Conservation (phyloP, 768 basidiomycete species). For the Mycena indigotica region DNA sequence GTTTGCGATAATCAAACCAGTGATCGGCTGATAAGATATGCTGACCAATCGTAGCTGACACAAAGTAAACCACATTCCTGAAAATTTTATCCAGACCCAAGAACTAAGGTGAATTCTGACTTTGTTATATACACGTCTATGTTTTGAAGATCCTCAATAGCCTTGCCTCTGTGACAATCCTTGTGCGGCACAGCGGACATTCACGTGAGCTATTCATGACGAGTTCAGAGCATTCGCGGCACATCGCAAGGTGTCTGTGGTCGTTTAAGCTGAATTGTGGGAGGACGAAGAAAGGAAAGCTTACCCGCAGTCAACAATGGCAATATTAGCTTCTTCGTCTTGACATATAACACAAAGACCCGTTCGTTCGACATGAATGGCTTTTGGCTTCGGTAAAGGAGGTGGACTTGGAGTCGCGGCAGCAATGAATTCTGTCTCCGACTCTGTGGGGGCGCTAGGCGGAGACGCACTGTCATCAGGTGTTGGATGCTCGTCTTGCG, state of each 20-base stretch:
- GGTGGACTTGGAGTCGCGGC: constrained; percentile 29
- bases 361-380: constrained; percentile 56
- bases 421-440: background rate
- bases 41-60: no score
- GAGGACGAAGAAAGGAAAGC: constrained; percentile 29
- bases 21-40: no score
- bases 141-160: constrained; percentile 75
- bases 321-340: constrained; percentile 92
- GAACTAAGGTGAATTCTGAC: background rate
- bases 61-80: no score
- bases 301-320: constrained; percentile 92
- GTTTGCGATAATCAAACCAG: no score
- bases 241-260: constrained; percentile 78
- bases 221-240: constrained; percentile 74
- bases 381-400: constrained; percentile 41
- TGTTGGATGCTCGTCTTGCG: constrained; percentile 16
- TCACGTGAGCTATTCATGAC: constrained; percentile 80
- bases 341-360: constrained; percentile 92
- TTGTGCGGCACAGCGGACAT: constrained; percentile 88
- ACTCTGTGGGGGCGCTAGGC: background rate
- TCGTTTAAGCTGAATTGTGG: constrained; percentile 9
- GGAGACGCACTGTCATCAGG: constrained; percentile 17
- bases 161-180: constrained; percentile 82
- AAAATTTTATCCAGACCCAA: no score
- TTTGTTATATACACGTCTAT: constrained; percentile 28